These are phyloP conservation scores for sunflower (Helianthus annuus) DNA, from an alignment of 129 eudicot genomes.

Conservation along the genomic window HanXRQr2.0-SUNRISE NC_035448.2:171464941-171465440, in stretches of 20 bases:
- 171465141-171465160: slow-evolving; percentile 8
- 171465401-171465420: slow-evolving; percentile 19
- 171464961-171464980: slow-evolving; percentile 94
- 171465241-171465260: slow-evolving; percentile 96
- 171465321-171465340: slow-evolving; percentile 98
- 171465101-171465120: slow-evolving; percentile 30
- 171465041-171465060: slow-evolving; percentile 94
- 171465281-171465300: slow-evolving; percentile 91
- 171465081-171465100: slow-evolving; percentile 43
- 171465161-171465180: slow-evolving; percentile 10
- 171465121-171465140: slow-evolving; percentile 21
- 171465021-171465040: slow-evolving; percentile 93
- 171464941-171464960: slow-evolving; percentile 85
- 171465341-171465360: slow-evolving; percentile 70
- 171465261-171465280: slow-evolving; percentile 79
- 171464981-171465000: slow-evolving; percentile 95
- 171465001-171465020: slow-evolving; percentile 93
- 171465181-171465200: not conserved
- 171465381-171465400: slow-evolving; percentile 67
- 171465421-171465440: not conserved
- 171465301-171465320: slow-evolving; percentile 96
- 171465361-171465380: slow-evolving; percentile 87
- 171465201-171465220: not conserved
- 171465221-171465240: slow-evolving; percentile 79
- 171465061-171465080: slow-evolving; percentile 41